Base-by-base conservation (phyloP, 1,139 yeast species). In the Maudiozyma humilis region DNA sequence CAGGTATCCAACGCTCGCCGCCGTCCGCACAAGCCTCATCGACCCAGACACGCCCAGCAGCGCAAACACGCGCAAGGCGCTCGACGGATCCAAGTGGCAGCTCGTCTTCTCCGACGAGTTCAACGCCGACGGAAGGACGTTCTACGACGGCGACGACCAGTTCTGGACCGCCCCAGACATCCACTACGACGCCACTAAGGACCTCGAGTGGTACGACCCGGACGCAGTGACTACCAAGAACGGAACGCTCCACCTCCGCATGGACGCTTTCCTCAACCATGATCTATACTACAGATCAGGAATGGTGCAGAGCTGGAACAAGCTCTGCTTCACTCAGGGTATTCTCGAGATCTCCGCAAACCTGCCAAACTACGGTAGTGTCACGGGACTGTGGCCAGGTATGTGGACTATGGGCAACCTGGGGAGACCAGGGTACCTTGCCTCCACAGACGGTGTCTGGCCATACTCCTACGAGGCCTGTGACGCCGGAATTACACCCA, bases 401-500 rank as follows among this genome's bases (percentile, higher is more conserved):
- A 60, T 84, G 45, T 86, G 95, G 95, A 73, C 91, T 1, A 71
- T 86, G 73, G 95, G 95, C 40, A 86, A 86, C 56, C 68, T 86
- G 47, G 95, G 84, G 27, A 73, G 95, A 53, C 87, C 95, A 0
- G 95, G 95, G 12, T 85, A 74, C 60, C 61, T 78, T 59, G 88
- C 89, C 3, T 65, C 86, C 7, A 76, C 94, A 3, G 91, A 84
- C 38, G 95, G 95, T 36, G 81, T 83, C 13, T 86, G 95, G 95
- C 95, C 95, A 2, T 86, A 85, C 57, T 71, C 87, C n/a, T 86
- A 86, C 60, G 77, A 79, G 35, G 65, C 75, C 16, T 86, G 95
- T 67, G 95, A 86, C 69, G 85, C 85, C 4, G 95, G 95, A 50
- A 85, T 85, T 49, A 84, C 95, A 8, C 82, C 94, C n/a, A 86